Conservation (phyloP, 768 basidiomycete genomes). For the Leucocoprinus sp. region DNA sequence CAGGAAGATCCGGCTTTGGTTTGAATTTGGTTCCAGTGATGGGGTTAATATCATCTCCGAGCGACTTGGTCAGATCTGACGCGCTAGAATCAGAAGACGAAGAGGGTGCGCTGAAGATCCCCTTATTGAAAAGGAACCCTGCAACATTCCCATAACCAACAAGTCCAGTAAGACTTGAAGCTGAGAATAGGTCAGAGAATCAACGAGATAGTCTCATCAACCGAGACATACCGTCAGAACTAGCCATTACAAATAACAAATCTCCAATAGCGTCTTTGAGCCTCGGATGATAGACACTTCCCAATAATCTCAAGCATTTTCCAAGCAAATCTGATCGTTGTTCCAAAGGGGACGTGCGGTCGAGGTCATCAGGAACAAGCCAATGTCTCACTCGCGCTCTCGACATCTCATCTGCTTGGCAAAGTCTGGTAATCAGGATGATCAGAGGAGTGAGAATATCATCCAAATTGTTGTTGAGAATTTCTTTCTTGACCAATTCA, state of each 20-base stretch:
- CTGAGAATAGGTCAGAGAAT: conserved; percentile 23
- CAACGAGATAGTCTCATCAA: neutral
- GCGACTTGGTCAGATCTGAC: conserved; percentile 25
- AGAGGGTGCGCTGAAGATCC: conserved; percentile 61
- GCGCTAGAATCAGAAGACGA: conserved; percentile 20
- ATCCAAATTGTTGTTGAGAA: conserved; percentile 54
- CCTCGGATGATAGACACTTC: conserved; percentile 62
- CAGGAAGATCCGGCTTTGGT: conserved; percentile 27
- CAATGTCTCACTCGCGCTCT: conserved; percentile 51
- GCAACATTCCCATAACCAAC: conserved; percentile 96
- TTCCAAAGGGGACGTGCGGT: conserved; percentile 73
- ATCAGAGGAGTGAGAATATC: conserved; percentile 72
- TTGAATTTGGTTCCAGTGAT: conserved; percentile 72
- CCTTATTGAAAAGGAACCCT: conserved; percentile 89
- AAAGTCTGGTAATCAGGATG: conserved; percentile 66
- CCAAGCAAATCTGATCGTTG: conserved; percentile 68
- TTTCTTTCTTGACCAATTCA: conserved; percentile 38
- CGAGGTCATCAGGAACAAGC: conserved; percentile 72
- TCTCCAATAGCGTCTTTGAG: conserved; percentile 79
- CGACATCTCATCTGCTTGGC: conserved; percentile 51
- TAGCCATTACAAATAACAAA: conserved; percentile 77
- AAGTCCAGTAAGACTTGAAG: conserved; percentile 62
- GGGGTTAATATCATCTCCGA: conserved; percentile 58
- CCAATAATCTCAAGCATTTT: conserved; percentile 67
- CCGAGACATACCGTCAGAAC: conserved; percentile 51